Evolutionary conservation across 306 rosid species (phyloP).

Genomic region (Lathyrus aphaca): DNA sequence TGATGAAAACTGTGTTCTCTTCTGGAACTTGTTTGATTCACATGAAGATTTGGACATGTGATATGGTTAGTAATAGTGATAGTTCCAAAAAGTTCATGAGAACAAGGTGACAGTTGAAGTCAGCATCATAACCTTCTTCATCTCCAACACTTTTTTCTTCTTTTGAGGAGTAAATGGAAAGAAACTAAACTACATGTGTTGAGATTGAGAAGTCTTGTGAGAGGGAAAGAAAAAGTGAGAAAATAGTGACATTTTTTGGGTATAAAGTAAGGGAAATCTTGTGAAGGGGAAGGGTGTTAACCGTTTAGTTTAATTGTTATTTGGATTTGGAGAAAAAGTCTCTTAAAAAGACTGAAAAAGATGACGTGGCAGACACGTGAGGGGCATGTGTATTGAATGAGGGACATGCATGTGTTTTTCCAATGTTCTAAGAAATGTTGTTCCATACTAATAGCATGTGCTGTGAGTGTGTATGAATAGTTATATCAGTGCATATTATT

Average conservation of each 20-base stretch:
- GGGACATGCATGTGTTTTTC: constrained; percentile 60
- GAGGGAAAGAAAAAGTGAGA: constrained; percentile 42
- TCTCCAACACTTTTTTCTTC: background rate
- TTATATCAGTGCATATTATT: background rate
- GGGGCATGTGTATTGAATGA: constrained; percentile 51
- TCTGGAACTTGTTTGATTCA: background rate
- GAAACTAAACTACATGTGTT: constrained; percentile 16
- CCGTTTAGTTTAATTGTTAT: background rate
- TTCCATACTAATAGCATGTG: constrained; percentile 29
- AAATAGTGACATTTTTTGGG: background rate
- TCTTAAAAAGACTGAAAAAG: constrained; percentile 44
- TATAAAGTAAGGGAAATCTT: constrained; percentile 1
- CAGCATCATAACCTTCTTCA: constrained; percentile 5
- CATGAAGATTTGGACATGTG: constrained; percentile 1
- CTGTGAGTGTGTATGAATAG: background rate
- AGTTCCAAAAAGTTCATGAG: too few species aligned
- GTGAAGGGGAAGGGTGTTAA: constrained; percentile 28
- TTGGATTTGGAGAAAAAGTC: constrained; percentile 19
- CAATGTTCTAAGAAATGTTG: constrained; percentile 36
- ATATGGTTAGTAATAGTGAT: background rate
- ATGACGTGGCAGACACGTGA: constrained; percentile 61
- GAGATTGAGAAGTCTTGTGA: constrained; percentile 44
- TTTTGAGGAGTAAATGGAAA: constrained; percentile 31
- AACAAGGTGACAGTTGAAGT: background rate
- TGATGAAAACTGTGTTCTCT: constrained; percentile 13